phyloP scores from a whole-genome alignment of 352 stramenopile species.

The Globisporangium abappressorium region DNA sequence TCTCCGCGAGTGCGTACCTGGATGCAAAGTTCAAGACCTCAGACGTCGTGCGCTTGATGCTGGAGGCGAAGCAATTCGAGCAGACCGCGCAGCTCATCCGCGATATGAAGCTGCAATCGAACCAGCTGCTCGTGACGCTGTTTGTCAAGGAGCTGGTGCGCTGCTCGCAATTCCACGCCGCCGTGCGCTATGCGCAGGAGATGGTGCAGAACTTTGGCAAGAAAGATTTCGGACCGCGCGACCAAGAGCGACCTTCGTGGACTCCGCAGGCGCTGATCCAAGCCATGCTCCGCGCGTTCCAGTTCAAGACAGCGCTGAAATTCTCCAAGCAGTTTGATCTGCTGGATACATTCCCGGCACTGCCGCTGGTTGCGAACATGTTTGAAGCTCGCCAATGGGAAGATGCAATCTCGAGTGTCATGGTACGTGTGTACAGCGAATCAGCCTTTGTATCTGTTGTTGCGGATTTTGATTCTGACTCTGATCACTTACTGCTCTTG shows the following conservation, averaged over 20 bases:
- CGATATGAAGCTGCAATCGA: conserved; percentile 62
- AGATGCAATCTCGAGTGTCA: conserved; percentile 68
- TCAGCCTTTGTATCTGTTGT: neutral
- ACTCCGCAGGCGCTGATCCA: conserved; percentile 78
- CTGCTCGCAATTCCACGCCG: conserved; percentile 58
- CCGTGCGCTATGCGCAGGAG: conserved; percentile 74
- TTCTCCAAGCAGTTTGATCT: conserved; percentile 82
- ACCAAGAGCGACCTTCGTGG: conserved; percentile 47
- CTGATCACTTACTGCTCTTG: neutral
- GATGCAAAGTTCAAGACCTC: conserved; percentile 69
- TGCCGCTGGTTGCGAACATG: conserved; percentile 65
- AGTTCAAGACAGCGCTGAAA: conserved; percentile 74
- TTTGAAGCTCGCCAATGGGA: conserved; percentile 66
- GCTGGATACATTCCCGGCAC: conserved; percentile 58
- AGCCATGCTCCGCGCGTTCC: conserved; percentile 76
- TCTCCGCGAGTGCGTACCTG: conserved; percentile 33
- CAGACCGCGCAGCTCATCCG: conserved; percentile 71
- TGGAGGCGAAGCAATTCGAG: conserved; percentile 59
- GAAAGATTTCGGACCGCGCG: conserved; percentile 23
- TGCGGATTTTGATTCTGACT: conserved; percentile 1
- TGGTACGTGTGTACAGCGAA: conserved; percentile 25
- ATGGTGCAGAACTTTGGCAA: conserved; percentile 76
- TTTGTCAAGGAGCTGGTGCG: conserved; percentile 80
- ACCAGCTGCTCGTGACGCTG: conserved; percentile 77
- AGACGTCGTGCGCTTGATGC: conserved; percentile 76